phyloP scores from a whole-genome alignment of 169 alveolate genomes.

The Eimeria tenella region DNA sequence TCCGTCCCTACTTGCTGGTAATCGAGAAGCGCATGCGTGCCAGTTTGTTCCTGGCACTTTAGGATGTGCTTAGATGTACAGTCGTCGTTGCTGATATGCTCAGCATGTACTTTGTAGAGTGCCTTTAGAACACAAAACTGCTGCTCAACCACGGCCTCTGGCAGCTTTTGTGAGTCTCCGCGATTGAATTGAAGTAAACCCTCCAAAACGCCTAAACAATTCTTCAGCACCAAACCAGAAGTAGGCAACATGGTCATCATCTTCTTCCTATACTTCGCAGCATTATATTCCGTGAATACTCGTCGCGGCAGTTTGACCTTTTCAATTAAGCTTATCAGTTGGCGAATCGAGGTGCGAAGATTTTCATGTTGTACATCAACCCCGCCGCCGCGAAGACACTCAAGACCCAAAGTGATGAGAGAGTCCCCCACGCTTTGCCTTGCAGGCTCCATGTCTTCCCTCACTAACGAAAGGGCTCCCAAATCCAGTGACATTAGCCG shows the following conservation, averaged over 20 bases:
- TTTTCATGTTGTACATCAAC: neutral
- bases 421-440: neutral
- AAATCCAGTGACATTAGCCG: neutral
- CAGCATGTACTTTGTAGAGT: neutral
- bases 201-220: neutral
- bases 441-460: neutral
- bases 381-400: neutral
- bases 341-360: neutral
- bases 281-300: neutral
- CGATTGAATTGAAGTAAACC: neutral
- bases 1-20: neutral
- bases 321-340: neutral
- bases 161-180: neutral
- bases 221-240: neutral
- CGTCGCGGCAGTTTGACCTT: neutral
- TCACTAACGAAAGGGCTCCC: conserved; percentile 9
- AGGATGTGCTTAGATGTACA: neutral
- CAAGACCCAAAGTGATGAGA: neutral
- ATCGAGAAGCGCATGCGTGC: neutral
- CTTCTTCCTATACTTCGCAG: neutral
- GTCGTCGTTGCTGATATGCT: neutral
- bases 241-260: neutral
- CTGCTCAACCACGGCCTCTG: neutral
- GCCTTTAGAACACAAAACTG: neutral
- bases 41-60: neutral